Base-by-base conservation (phyloP, 192 early-diverging fungal species). In the Geranomyces variabilis region DNA sequence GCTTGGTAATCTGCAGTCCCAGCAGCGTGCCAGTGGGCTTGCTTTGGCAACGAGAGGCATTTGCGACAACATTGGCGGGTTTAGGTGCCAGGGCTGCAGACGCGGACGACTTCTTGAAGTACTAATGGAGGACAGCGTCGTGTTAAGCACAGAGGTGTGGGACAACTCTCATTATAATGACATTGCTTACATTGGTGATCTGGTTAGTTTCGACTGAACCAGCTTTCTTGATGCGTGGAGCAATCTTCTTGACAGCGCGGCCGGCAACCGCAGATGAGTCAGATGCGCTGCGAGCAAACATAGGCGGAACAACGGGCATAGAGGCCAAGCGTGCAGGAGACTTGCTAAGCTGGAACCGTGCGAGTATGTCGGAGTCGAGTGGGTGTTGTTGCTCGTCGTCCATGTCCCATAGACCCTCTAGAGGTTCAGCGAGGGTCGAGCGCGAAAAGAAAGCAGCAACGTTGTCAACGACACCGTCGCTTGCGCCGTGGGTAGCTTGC, bases 1-100 rank as follows among this genome's bases (percentile, higher is more conserved):
- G 47, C 36, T 68, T 68, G 6, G 66, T 55, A 30, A 68, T 34
- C 17, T 12, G 17, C 19, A 68, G 51, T n/a, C 28, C 66, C n/a
- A 68, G 36, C 36, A 41, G 24, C 29, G n/a, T 66, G 22, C 55
- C 55, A 9, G 22, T 2, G 4, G 6, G 19, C 15, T 60, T 60
- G 58, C 4, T 33, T 17, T 33, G 58, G 22, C 31, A 19, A 26
- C 28, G 28, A 29, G 58, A 7, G 6, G 28, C 28, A 33, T 60
- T 60, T 17, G 58, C 22, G 17, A 60, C 22, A 33, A 33, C 30
- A 29, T 60, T 60, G 58, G 29, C 58, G 28, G 22, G 58, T 29
- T 60, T 60, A 7, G 58, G 30, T 7, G 28, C 30, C 2, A 60
- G 31, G 9, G 55, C 55, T 13, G 12, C 9, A 19, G 58, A 7